These are phyloP conservation scores for Metarhizium album DNA, from an alignment of 2,329 filamentous ascomycete genomes.

Conservation along the genomic window DNA sequence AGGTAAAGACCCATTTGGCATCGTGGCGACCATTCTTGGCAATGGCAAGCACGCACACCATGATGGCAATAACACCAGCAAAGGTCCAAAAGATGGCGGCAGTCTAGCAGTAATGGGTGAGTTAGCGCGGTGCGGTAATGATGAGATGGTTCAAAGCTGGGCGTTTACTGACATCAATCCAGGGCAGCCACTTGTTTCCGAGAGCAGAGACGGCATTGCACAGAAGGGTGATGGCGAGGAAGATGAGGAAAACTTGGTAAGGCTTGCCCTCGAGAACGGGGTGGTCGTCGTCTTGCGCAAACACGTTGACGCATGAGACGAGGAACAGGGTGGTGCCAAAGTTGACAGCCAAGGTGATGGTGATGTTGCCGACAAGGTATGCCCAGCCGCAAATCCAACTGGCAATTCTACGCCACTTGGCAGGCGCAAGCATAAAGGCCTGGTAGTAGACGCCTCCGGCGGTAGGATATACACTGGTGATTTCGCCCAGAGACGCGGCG, in stretches of 20 bases:
- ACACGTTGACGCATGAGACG: slow-evolving; percentile 45
- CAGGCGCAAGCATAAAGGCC: slow-evolving; percentile 61
- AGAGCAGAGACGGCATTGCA: slow-evolving; percentile 56
- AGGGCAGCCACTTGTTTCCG: slow-evolving; percentile 55
- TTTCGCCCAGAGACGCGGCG: slow-evolving; percentile 59
- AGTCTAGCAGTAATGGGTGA: slow-evolving; percentile 28
- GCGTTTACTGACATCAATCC: slow-evolving; percentile 52
- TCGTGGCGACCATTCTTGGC: slow-evolving; percentile 57
- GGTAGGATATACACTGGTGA: slow-evolving; percentile 67
- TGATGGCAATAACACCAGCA: slow-evolving; percentile 54
- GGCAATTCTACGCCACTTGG: slow-evolving; percentile 48
- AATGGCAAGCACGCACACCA: slow-evolving; percentile 51
- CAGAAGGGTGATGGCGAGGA: slow-evolving; percentile 55
- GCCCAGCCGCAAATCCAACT: slow-evolving; percentile 68
- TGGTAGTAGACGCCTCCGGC: slow-evolving; percentile 71
- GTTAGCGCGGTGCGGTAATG: neutral
- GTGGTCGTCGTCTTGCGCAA: slow-evolving; percentile 32
- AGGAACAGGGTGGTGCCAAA: slow-evolving; percentile 63
- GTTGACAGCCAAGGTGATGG: slow-evolving; percentile 73
- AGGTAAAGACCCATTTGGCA: slow-evolving; percentile 53
- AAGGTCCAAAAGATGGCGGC: slow-evolving; percentile 69
- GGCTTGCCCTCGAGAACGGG: slow-evolving; percentile 34
- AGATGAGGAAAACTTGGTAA: slow-evolving; percentile 63
- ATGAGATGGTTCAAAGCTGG: too few species aligned
- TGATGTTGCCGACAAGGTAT: slow-evolving; percentile 70